Percentiles rank a stretch among this genome's conserved stretches.
Evolutionary conservation across 371 early-diverging fungal species (phyloP).

Genomic region (Homolaphlyctis polyrhiza): DNA sequence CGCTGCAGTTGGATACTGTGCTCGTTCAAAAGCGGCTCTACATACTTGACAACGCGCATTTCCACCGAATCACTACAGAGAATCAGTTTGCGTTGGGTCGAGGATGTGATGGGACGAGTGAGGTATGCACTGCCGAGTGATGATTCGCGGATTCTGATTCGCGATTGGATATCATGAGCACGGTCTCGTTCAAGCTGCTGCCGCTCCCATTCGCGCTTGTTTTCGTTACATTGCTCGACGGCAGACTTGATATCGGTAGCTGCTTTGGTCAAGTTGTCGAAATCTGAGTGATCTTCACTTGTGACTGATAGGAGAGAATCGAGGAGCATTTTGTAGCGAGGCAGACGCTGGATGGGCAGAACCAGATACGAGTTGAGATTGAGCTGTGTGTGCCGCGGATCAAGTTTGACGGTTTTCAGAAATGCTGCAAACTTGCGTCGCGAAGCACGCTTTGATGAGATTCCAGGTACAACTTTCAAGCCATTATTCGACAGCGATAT

Average conservation of each 20-base stretch:
- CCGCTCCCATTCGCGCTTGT: slow-evolving; percentile 41
- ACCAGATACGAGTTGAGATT: slow-evolving; percentile 69
- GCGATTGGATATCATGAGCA: not conserved
- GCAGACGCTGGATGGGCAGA: slow-evolving; percentile 77
- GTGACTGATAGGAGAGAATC: slow-evolving; percentile 61
- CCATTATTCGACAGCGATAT: not conserved
- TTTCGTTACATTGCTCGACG: slow-evolving; percentile 69
- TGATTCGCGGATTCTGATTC: not conserved
- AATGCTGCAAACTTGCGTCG: slow-evolving; percentile 7
- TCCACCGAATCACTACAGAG: not conserved
- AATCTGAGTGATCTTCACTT: slow-evolving; percentile 56
- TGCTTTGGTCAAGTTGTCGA: slow-evolving; percentile 47
- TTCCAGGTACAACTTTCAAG: too few species aligned
- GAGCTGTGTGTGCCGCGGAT: slow-evolving; percentile 54
- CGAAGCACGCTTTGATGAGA: not conserved
- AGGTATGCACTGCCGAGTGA: not conserved
- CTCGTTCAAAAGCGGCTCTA: too few species aligned
- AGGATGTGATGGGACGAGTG: not conserved
- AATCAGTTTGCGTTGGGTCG: not conserved
- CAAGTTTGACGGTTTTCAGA: slow-evolving; percentile 21
- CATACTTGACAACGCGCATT: not conserved
- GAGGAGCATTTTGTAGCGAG: slow-evolving; percentile 72
- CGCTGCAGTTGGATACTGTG: too few species aligned
- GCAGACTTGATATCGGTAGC: slow-evolving; percentile 50
- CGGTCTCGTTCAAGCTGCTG: slow-evolving; percentile 12